Percentiles rank a stretch among this genome's conserved stretches.
Conservation (phyloP, 176 grass and related monocot species). For the Cymbopogon citratus region DNA sequence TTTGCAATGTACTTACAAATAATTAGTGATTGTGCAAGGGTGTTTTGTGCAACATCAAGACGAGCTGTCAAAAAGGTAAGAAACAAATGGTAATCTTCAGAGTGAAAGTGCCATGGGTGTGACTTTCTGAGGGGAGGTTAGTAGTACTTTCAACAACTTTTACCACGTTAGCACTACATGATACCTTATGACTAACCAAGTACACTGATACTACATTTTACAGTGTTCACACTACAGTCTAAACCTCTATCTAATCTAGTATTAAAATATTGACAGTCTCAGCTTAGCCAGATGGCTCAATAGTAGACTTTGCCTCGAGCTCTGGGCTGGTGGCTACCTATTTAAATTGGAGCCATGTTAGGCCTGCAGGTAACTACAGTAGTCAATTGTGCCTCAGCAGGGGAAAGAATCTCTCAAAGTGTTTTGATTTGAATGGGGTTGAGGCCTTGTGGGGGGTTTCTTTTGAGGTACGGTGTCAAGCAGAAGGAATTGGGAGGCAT, state of each 20-base stretch:
- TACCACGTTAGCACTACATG: constrained; percentile 13
- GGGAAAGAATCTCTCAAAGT: constrained; percentile 35
- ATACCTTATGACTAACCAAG: neutral
- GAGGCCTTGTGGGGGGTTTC: constrained; percentile 7
- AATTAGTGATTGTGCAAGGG: neutral
- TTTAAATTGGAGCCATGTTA: constrained; percentile 40
- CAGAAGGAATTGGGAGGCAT: constrained; percentile 16
- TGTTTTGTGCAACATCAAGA: neutral
- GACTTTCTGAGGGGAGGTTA: constrained; percentile 12
- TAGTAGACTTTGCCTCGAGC: constrained; percentile 38
- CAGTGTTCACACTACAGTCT: constrained; percentile 24
- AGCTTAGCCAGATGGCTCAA: constrained; percentile 40
- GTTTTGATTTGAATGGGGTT: constrained; percentile 7
- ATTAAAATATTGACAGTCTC: neutral
- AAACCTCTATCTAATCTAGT: constrained; percentile 26
- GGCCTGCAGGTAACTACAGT: constrained; percentile 10
- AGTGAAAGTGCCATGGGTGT: neutral
- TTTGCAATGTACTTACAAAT: neutral
- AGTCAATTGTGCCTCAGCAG: constrained; percentile 29
- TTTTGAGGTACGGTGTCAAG: constrained; percentile 32
- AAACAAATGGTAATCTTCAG: constrained; percentile 7
- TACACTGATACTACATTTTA: constrained; percentile 3
- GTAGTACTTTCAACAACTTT: constrained; percentile 14
- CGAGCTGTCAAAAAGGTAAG: neutral
- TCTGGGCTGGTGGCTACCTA: constrained; percentile 27